phyloP scores from a whole-genome alignment of 805 yeast genomes.

The Sungouiella blattae region DNA sequence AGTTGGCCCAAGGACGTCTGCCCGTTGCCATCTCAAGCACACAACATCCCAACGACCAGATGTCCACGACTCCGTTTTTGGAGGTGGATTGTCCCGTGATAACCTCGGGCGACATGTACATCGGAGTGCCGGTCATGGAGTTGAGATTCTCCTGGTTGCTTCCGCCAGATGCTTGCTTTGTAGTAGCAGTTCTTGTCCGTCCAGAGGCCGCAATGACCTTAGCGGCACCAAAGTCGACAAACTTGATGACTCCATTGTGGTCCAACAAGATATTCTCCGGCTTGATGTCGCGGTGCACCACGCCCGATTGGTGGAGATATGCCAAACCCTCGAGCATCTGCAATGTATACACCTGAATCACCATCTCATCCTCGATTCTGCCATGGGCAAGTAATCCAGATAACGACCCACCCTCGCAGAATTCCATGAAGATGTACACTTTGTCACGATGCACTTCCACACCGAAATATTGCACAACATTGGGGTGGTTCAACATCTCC shows the following conservation, averaged over 20 bases:
- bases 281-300: slow-evolving; percentile 95
- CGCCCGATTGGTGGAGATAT: slow-evolving; percentile 88
- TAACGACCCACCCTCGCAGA: slow-evolving; percentile 92
- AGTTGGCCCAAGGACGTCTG: slow-evolving; percentile 90
- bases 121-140: slow-evolving; percentile 88
- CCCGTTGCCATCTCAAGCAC: slow-evolving; percentile 97
- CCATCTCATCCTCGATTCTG: slow-evolving; percentile 90
- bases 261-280: slow-evolving; percentile 91
- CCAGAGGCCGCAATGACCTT: slow-evolving; percentile 74
- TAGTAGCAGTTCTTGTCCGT: slow-evolving; percentile 26
- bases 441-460: slow-evolving; percentile 96
- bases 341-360: slow-evolving; percentile 82
- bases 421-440: slow-evolving; percentile 96
- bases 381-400: slow-evolving; percentile 86
- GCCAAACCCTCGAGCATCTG: slow-evolving; percentile 96
- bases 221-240: slow-evolving; percentile 97
- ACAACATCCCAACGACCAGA: slow-evolving; percentile 97
- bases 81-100: slow-evolving; percentile 72
- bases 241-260: slow-evolving; percentile 88
- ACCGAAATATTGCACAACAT: slow-evolving; percentile 93
- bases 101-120: slow-evolving; percentile 98
- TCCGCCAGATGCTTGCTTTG: neutral
- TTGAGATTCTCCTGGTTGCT: slow-evolving; percentile 27
- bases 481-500: slow-evolving; percentile 94
- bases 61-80: slow-evolving; percentile 68